Evolutionary conservation across 768 basidiomycete genomes (phyloP).

Genomic region (Tylopilus sp.): DNA sequence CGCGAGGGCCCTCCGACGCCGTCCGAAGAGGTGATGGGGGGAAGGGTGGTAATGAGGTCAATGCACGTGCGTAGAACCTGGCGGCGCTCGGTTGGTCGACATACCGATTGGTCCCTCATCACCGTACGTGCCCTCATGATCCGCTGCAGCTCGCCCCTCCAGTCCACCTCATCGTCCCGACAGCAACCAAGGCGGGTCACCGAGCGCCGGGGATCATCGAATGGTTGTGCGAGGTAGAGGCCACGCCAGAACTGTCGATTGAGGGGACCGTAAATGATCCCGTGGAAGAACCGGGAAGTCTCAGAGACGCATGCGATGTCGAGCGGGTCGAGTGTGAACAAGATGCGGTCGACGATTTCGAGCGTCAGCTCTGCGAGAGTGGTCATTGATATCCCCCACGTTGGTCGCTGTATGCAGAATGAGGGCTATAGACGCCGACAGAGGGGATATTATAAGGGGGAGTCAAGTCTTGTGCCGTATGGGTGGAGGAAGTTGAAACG

Average conservation of each 20-base stretch:
- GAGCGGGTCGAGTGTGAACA: conserved; percentile 56
- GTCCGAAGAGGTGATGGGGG: conserved; percentile 32
- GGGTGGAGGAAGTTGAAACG: conserved; percentile 16
- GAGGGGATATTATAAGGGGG: conserved; percentile 2
- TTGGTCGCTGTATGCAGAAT: background rate
- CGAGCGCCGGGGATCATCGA: conserved; percentile 63
- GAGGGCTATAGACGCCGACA: background rate
- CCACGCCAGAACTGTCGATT: conserved; percentile 50
- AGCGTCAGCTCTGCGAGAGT: conserved; percentile 44
- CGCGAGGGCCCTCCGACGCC: conserved; percentile 35
- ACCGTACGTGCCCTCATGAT: conserved; percentile 54
- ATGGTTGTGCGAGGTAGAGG: conserved; percentile 58
- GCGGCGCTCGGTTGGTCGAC: conserved; percentile 43
- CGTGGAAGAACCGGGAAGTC: conserved; percentile 42
- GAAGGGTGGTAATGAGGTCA: conserved; percentile 43
- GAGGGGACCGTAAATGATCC: conserved; percentile 48
- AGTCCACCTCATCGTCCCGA: conserved; percentile 37
- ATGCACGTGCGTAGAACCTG: conserved; percentile 47
- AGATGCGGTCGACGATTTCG: conserved; percentile 59
- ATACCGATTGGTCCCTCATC: conserved; percentile 32
- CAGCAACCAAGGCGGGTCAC: conserved; percentile 33
- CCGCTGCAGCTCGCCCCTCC: conserved; percentile 52
- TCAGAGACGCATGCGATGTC: conserved; percentile 55
- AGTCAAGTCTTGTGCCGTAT: background rate
- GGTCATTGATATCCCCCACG: conserved; percentile 14